Evolutionary conservation across 305 asterid genomes (phyloP).

Genomic region (Euphrasia arctica): DNA sequence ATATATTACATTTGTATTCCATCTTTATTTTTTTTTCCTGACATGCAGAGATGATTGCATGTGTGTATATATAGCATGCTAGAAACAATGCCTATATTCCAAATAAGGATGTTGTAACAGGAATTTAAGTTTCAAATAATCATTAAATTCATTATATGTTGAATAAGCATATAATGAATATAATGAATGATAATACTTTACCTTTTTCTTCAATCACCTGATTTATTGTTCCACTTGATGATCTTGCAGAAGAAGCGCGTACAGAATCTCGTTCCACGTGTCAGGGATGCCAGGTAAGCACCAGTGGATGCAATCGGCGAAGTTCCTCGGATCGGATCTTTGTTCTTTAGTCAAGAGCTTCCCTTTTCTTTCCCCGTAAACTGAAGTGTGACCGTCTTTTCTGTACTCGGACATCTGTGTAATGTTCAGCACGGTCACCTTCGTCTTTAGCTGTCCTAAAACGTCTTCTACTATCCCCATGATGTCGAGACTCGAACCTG

Average conservation of each 20-base stretch:
- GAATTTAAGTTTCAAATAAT: slow-evolving; percentile 14
- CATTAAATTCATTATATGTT: not conserved
- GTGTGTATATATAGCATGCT: not conserved
- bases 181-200: not conserved
- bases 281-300: slow-evolving; percentile 97
- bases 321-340: slow-evolving; percentile 57
- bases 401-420: slow-evolving; percentile 86
- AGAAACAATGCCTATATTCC: slow-evolving; percentile 14
- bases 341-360: slow-evolving; percentile 78
- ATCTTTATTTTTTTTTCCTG: slow-evolving; percentile 10
- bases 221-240: slow-evolving; percentile 29
- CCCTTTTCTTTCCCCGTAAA: slow-evolving; percentile 77
- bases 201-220: not conserved
- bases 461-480: slow-evolving; percentile 63
- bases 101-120: not conserved
- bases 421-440: slow-evolving; percentile 61
- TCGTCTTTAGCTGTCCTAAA: slow-evolving; percentile 34
- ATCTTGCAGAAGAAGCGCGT: slow-evolving; percentile 72
- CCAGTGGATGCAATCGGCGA: slow-evolving; percentile 96
- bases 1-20: slow-evolving; percentile 1
- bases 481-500: slow-evolving; percentile 76
- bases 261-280: slow-evolving; percentile 78
- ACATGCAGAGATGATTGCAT: not conserved
- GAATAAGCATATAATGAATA: no score
- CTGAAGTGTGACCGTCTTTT: slow-evolving; percentile 79